Evolutionary conservation across 225 moss, liverwort and hornwort species (phyloP).

Genomic region (Bryoerythrophyllum caledonicum): DNA sequence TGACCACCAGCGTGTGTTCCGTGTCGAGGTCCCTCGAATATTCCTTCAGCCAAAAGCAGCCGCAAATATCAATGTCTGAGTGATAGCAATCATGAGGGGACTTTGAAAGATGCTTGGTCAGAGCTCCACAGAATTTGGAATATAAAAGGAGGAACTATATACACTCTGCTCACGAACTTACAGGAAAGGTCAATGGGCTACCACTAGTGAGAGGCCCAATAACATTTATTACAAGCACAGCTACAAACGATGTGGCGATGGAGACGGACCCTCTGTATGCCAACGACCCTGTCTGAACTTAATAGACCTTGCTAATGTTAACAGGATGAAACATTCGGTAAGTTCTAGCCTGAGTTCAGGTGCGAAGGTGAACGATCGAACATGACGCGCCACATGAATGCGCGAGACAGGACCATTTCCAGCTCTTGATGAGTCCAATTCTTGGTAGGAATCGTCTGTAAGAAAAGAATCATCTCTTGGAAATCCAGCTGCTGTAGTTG

Average conservation of each 20-base stretch:
- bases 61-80: neutral
- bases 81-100: neutral
- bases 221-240: conserved; percentile 13
- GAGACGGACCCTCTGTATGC: conserved; percentile 17
- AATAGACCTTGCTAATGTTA: neutral
- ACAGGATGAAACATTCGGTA: neutral
- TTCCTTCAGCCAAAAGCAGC: neutral
- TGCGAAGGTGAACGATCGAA: conserved; percentile 97
- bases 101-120: conserved; percentile 3
- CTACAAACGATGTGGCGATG: conserved; percentile 10
- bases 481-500: conserved; percentile 96
- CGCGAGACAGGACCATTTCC: conserved; percentile 95
- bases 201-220: conserved; percentile 20
- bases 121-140: conserved; percentile 5
- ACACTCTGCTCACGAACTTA: conserved; percentile 30
- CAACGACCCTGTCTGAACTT: conserved; percentile 10
- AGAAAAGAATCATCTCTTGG: conserved; percentile 97
- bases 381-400: conserved; percentile 99
- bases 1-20: neutral
- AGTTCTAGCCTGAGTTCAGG: conserved; percentile 72
- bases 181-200: conserved; percentile 16
- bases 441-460: conserved; percentile 93
- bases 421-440: conserved; percentile 96
- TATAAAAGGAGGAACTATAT: conserved; percentile 16
- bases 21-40: neutral